These are phyloP conservation scores for Pezizomycotina sp. DNA, from an alignment of 2,329 filamentous ascomycete genomes.

Conservation along the genomic window DNA sequence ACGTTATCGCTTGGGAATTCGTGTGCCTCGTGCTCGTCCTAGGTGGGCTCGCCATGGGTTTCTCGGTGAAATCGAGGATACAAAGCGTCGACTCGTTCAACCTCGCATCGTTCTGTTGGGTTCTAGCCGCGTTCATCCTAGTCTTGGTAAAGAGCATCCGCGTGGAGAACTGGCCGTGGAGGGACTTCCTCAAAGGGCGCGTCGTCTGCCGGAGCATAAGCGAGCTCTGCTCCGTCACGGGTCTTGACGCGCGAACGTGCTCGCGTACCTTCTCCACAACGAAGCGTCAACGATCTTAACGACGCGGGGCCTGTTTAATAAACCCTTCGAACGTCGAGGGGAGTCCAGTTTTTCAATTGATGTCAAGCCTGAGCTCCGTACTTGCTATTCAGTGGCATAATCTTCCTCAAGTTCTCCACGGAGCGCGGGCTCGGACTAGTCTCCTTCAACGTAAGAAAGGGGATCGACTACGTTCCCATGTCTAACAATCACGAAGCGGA, in stretches of 20 bases:
- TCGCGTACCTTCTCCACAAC: constrained; percentile 25
- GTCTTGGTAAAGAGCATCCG: constrained; percentile 24
- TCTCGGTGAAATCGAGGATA: background rate
- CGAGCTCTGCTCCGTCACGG: constrained; percentile 23
- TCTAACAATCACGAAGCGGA: no score
- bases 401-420: no score
- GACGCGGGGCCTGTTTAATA: constrained; percentile 25
- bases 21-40: background rate
- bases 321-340: no score
- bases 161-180: constrained; percentile 26
- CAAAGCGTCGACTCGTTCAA: background rate
- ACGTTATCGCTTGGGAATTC: background rate
- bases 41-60: background rate
- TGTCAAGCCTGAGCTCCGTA: no score
- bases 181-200: constrained; percentile 25
- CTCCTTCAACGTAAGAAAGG: no score
- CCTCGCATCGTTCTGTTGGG: constrained; percentile 20
- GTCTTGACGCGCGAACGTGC: constrained; percentile 22
- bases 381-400: no score
- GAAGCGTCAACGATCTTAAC: constrained; percentile 19
- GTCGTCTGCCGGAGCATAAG: constrained; percentile 25
- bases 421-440: no score
- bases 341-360: no score
- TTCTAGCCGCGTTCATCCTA: constrained; percentile 23
- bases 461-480: no score